Evolutionary conservation across 2,329 filamentous ascomycete genomes (phyloP), one percentile per base, ranked within the genome.

Genomic region (Sarocladiaceae sp.): DNA sequence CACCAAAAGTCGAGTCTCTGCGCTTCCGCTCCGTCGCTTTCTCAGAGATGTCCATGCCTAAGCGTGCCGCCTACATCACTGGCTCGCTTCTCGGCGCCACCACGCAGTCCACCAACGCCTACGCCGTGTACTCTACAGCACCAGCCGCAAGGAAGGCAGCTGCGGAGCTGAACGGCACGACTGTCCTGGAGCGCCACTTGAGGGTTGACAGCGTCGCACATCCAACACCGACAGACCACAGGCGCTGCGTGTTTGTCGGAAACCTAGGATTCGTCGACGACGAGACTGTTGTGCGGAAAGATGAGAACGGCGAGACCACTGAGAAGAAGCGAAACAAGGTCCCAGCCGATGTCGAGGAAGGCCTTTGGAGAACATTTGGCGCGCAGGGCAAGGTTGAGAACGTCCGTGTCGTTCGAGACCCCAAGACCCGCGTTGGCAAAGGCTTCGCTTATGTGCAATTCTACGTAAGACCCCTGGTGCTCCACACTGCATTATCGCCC

Each of bases 391-490:
- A 78, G 51, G 86, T 98, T 11, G 91, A 98, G 66, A 95, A 83
- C 58, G 94, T 98, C 27, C 85, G 93, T 26, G 89, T 98, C 16
- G 79, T 96, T 42, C 82, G 93, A 45, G 93, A 98, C 58, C 74
- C 86, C 50, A 84, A 85, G 53, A 98, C 94, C 6, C 80, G 94
- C 41, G 88, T 98, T 23, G 89, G 93, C 57, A 98, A 98, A 62
- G 93, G 93, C 4, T 88, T 98, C 59, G 94, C 94, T 50, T 98
- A 98, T 58, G 91, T 98, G 13, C 93, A 98, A 60, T 98, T 98
- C 66, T 80, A 83, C 58, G 80, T 82, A 55, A 68, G 70, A n/a
- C n/a, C n/a, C n/a, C n/a, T 63, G 13, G 15, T 37, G 15, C 4
- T 33, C 13, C 16, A 18, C n/a, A 19, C n/a, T 24, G 34, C 12